Conservation (phyloP, 129 eudicot genomes). For the Artemisia tridentata region DNA sequence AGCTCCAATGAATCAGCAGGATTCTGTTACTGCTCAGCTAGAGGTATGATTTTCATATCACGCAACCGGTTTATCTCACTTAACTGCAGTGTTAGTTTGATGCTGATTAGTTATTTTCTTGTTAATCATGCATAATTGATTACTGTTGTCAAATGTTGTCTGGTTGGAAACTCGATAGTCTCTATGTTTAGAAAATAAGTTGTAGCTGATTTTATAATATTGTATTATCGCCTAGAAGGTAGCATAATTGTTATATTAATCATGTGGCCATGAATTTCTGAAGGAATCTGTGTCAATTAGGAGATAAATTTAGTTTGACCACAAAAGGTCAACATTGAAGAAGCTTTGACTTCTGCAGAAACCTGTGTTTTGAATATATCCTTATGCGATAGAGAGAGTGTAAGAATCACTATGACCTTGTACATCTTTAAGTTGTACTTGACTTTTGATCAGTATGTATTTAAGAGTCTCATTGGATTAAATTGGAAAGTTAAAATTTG, state of each 20-base stretch:
- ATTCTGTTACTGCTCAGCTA: conserved; percentile 70
- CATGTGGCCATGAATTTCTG: conserved; percentile 5
- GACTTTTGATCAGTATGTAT: too few relatives aligned
- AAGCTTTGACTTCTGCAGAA: too few relatives aligned
- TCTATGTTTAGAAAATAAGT: background rate
- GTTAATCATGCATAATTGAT: conserved; percentile 15
- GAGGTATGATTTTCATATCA: conserved; percentile 39
- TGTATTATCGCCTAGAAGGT: conserved; percentile 10
- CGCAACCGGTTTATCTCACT: background rate
- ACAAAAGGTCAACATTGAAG: too few relatives aligned
- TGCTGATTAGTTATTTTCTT: conserved; percentile 6
- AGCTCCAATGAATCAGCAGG: conserved; percentile 83
- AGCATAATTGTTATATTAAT: background rate
- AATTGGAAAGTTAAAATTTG: too few relatives aligned
- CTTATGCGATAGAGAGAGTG: too few relatives aligned
- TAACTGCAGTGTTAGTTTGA: conserved; percentile 11
- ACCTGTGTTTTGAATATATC: too few relatives aligned
- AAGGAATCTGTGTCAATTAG: conserved; percentile 6
- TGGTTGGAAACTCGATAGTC: conserved; percentile 10
- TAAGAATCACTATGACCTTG: too few relatives aligned
- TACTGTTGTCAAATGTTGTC: conserved; percentile 9
- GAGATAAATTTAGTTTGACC: conserved; percentile 2
- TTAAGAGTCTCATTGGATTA: too few relatives aligned
- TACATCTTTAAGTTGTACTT: too few relatives aligned
- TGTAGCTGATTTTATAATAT: background rate